phyloP scores from a whole-genome alignment of 352 stramenopile genomes.

The Globisporangium orthogonon region DNA sequence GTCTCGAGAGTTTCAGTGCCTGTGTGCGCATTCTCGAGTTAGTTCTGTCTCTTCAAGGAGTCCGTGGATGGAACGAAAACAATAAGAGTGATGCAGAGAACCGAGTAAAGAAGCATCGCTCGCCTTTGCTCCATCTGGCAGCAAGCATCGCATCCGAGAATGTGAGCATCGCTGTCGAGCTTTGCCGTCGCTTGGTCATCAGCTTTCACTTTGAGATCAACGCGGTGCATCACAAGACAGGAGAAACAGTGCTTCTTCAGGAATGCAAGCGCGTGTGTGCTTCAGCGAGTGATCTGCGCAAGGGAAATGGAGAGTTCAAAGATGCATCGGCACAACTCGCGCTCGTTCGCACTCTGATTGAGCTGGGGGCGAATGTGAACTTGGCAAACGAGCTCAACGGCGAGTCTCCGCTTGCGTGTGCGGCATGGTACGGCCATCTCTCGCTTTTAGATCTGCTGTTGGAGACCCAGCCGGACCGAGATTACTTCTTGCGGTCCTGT shows the following conservation, averaged over 20 bases:
- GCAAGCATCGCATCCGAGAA: constrained; percentile 32
- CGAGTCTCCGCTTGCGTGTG: constrained; percentile 45
- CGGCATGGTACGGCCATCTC: constrained; percentile 41
- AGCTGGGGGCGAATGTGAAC: constrained; percentile 46
- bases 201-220: constrained; percentile 46
- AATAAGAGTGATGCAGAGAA: not conserved
- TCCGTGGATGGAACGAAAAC: not conserved
- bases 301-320: not conserved
- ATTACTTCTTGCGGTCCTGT: constrained; percentile 26
- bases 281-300: not conserved
- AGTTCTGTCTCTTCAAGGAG: not conserved
- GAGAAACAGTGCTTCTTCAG: constrained; percentile 41
- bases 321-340: constrained; percentile 20
- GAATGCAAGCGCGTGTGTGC: constrained; percentile 52
- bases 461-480: constrained; percentile 31
- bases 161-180: constrained; percentile 43
- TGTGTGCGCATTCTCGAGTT: constrained; percentile 15
- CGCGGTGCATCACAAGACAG: constrained; percentile 23
- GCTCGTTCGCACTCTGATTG: constrained; percentile 36
- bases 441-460: constrained; percentile 41
- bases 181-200: constrained; percentile 33
- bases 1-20: constrained; percentile 1
- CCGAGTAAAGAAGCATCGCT: constrained; percentile 16
- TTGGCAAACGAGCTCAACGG: constrained; percentile 41
- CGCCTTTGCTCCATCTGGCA: constrained; percentile 44